A percentile compares a stretch with the other conserved stretches of the same genome.
Evolutionary conservation across 148 eudicot genomes (phyloP).

Genomic region (Amaranthus palmeri): DNA sequence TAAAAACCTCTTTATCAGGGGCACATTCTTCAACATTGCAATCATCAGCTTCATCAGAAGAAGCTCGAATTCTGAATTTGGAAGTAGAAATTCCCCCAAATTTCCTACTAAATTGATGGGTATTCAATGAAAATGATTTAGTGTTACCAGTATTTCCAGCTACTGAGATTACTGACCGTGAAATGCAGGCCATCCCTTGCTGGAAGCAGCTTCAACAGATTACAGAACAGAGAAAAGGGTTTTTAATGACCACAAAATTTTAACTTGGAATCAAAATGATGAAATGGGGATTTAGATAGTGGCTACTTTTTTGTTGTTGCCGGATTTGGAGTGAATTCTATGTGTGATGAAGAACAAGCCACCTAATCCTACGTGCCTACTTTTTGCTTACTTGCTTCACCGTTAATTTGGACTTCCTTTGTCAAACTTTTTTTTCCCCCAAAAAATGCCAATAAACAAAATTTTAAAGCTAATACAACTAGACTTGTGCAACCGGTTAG

Average conservation of each 20-base stretch:
- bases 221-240: background rate
- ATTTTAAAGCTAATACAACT: no score
- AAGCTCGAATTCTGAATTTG: conserved; percentile 46
- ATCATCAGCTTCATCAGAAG: conserved; percentile 55
- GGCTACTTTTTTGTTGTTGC: background rate
- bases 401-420: no score
- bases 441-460: no score
- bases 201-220: background rate
- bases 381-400: no score
- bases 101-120: conserved; percentile 13
- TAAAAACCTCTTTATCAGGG: conserved; percentile 90
- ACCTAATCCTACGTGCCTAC: conserved; percentile 7
- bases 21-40: conserved; percentile 94
- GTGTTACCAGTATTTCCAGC: conserved; percentile 29
- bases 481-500: no score
- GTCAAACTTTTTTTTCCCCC: no score
- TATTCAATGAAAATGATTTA: conserved; percentile 20
- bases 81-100: conserved; percentile 4
- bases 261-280: background rate
- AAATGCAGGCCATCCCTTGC: conserved; percentile 29
- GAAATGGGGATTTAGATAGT: background rate
- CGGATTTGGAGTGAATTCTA: conserved; percentile 25
- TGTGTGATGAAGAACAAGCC: conserved; percentile 26
- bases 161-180: conserved; percentile 24
- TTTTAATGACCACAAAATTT: no score